Base-by-base conservation (phyloP, 805 yeast species). In the Metschnikowia aberdeeniae region DNA sequence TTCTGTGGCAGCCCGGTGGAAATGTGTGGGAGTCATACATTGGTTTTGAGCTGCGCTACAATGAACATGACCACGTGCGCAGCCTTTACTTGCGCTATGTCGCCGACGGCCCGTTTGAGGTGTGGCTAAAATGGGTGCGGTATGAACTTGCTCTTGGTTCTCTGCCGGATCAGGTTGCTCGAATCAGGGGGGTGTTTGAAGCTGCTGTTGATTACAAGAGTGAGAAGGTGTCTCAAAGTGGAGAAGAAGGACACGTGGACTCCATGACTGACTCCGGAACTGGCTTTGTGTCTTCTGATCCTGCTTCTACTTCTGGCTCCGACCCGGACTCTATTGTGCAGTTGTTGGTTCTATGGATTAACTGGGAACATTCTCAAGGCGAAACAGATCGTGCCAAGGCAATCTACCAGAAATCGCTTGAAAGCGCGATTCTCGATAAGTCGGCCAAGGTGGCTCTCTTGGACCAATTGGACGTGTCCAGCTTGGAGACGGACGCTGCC, bases 11-110 rank as follows among this genome's bases (percentile, higher is more conserved):
- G 50, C 96, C 96, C 0, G 69, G 67, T 9, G 56, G 57, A 4
- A 67, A 73, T 10, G 93, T 86, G 0, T 90, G 95, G 93, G 77
- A 74, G 41, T 78, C 90, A 3, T 90, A 77, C 57, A 68, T 88
- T 22, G 78, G 77, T 43, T 82, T 89, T 66, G 96, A 88, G 60
- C 75, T 69, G 42, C 68, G 96, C 42, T 82, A 85, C 55, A 74
- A 72, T 20, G 82, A 82, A 46, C 52, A 53, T 19, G 75, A 69
- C 14, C 78, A 80, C 36, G 87, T 75, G 3, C 63, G 96, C 48
- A 58, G 66, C 1, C 64, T 89, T 0, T 89, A 69, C 62, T 71
- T 75, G 37, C 67, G 79, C 42, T 84, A 79, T 54, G 58, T 68
- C 19, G 27, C 33, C 12, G 58, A 49, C 42, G 78, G 77, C 53